These are phyloP conservation scores for Apiospora phragmitis DNA, from an alignment of 2,329 filamentous ascomycete species.

Conservation along the genomic window DNA sequence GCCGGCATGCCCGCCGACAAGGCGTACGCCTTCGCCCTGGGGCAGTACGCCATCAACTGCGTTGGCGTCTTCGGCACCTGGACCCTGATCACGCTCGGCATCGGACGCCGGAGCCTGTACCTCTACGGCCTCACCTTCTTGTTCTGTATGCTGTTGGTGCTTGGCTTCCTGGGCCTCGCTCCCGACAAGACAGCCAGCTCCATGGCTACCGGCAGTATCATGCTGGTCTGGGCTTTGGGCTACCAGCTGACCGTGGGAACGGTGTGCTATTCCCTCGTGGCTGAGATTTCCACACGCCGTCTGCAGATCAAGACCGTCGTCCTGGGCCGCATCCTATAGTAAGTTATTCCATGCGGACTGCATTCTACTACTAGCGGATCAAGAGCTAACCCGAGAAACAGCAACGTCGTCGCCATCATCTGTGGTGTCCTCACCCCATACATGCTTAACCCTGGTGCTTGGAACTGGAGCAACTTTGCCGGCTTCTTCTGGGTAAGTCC, in stretches of 20 bases:
- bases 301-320: constrained; percentile 92
- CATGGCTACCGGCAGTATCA: constrained; percentile 80
- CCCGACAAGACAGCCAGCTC: constrained; percentile 64
- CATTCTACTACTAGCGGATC: too few relatives aligned
- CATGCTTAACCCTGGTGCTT: constrained; percentile 85
- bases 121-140: constrained; percentile 74
- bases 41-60: constrained; percentile 72
- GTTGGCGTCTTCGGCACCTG: constrained; percentile 79
- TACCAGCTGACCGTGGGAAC: constrained; percentile 89
- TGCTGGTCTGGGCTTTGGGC: constrained; percentile 78
- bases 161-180: constrained; percentile 81
- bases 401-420: constrained; percentile 80
- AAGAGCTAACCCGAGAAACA: constrained; percentile 25
- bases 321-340: constrained; percentile 76
- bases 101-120: constrained; percentile 72
- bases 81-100: constrained; percentile 72
- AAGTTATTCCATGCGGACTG: constrained; percentile 27
- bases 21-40: constrained; percentile 62
- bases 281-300: constrained; percentile 78
- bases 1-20: constrained; percentile 54
- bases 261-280: constrained; percentile 85
- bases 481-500: constrained; percentile 96
- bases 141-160: constrained; percentile 74
- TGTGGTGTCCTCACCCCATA: constrained; percentile 83
- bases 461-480: constrained; percentile 86